Percentiles rank a stretch among this genome's conserved stretches.
Evolutionary conservation across 371 early-diverging fungal species (phyloP).

Genomic region (Zychaea mexicana): DNA sequence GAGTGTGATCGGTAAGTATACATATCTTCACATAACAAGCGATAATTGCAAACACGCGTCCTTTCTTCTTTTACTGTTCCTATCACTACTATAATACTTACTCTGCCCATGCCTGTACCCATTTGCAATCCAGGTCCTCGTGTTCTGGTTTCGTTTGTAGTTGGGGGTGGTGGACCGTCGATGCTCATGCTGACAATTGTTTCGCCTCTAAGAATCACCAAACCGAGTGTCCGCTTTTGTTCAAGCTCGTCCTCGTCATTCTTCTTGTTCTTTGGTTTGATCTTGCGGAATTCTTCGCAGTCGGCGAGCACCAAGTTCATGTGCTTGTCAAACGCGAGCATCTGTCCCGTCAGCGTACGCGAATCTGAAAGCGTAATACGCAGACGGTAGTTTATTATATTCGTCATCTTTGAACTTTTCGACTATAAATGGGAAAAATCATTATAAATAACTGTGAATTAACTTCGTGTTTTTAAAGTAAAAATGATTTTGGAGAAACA

Average conservation of each 20-base stretch:
- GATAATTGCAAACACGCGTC: neutral
- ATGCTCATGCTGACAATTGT: slow-evolving; percentile 90
- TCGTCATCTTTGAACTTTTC: slow-evolving; percentile 88
- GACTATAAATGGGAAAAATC: slow-evolving; percentile 30
- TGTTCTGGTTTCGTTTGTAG: slow-evolving; percentile 59
- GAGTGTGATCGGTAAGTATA: neutral
- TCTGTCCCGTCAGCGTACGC: slow-evolving; percentile 91
- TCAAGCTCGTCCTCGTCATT: slow-evolving; percentile 53
- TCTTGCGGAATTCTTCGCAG: slow-evolving; percentile 94
- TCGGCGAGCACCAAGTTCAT: slow-evolving; percentile 98
- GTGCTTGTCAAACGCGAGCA: slow-evolving; percentile 98
- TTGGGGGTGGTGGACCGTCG: slow-evolving; percentile 90
- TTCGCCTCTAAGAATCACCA: slow-evolving; percentile 95
- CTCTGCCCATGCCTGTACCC: slow-evolving; percentile 77
- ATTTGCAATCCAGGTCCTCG: slow-evolving; percentile 53
- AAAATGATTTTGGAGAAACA: neutral
- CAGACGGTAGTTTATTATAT: slow-evolving; percentile 93
- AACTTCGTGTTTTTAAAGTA: neutral
- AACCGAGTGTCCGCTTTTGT: slow-evolving; percentile 90
- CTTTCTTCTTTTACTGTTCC: neutral
- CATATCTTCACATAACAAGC: neutral
- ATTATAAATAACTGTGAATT: neutral
- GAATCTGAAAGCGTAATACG: slow-evolving; percentile 91
- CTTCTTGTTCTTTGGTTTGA: slow-evolving; percentile 67
- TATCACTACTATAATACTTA: slow-evolving; percentile 17